Conservation (phyloP, 257 asterid genomes). For the Solanum pennellii region DNA sequence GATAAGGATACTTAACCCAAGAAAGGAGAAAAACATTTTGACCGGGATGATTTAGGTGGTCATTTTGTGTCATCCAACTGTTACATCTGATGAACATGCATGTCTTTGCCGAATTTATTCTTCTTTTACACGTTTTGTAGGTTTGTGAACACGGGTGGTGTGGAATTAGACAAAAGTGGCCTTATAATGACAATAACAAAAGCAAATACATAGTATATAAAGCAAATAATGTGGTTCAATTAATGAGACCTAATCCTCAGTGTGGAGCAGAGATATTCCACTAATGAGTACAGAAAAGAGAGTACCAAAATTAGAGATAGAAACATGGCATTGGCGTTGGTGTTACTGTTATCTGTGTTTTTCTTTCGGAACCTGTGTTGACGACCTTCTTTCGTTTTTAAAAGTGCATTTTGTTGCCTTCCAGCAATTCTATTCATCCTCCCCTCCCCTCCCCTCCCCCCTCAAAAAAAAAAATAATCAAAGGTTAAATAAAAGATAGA, state of each 20-base stretch:
- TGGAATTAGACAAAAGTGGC: neutral
- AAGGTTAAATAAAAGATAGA: neutral
- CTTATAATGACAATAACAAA: neutral
- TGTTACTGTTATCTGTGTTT: neutral
- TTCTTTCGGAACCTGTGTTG: neutral
- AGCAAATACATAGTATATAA: neutral
- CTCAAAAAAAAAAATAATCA: neutral
- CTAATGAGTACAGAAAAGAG: neutral
- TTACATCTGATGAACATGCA: neutral
- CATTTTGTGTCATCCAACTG: neutral
- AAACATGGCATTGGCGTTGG: neutral
- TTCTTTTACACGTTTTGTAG: neutral
- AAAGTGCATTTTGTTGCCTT: neutral
- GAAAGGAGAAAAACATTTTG: neutral
- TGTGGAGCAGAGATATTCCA: neutral
- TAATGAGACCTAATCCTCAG: neutral
- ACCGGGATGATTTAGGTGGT: neutral
- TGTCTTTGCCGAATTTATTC: neutral
- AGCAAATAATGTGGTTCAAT: neutral
- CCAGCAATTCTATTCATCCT: neutral
- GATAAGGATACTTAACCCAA: neutral
- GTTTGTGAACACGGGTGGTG: neutral
- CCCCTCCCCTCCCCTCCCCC: neutral
- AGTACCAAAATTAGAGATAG: neutral
- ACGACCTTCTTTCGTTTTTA: neutral